Evolutionary conservation across 305 asterid species (phyloP).

Genomic region (Solanum hybrid): DNA sequence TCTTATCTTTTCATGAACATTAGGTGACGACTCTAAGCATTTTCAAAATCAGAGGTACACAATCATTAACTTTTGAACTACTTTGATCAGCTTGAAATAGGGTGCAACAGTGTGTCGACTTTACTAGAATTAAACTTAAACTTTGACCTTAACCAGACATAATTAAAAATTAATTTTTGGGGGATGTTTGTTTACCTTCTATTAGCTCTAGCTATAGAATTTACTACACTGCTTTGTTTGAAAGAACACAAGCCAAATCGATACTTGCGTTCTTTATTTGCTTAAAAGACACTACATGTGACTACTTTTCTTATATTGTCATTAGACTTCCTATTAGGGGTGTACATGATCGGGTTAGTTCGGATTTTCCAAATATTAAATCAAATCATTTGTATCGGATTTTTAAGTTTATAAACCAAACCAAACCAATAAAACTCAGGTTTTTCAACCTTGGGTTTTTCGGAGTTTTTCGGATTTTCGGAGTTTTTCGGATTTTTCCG

Average conservation of each 20-base stretch:
- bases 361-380: accelerated
- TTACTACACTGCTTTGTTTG: background rate
- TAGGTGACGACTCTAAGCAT: background rate
- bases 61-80: background rate
- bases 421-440: too few species aligned
- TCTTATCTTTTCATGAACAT: background rate
- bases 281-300: background rate
- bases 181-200: background rate
- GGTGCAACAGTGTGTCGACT: background rate
- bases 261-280: background rate
- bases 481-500: too few species aligned
- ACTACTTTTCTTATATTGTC: background rate
- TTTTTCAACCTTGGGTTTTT: too few species aligned
- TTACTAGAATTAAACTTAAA: background rate
- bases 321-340: too few species aligned
- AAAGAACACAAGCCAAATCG: background rate
- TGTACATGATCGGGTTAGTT: too few species aligned
- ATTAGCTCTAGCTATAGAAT: background rate
- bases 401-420: too few species aligned
- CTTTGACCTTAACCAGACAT: background rate
- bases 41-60: background rate
- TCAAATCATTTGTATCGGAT: too few species aligned
- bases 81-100: background rate
- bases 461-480: too few species aligned
- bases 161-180: background rate